Conservation (phyloP, 768 basidiomycete genomes). For the Podaxis mareebaensis region DNA sequence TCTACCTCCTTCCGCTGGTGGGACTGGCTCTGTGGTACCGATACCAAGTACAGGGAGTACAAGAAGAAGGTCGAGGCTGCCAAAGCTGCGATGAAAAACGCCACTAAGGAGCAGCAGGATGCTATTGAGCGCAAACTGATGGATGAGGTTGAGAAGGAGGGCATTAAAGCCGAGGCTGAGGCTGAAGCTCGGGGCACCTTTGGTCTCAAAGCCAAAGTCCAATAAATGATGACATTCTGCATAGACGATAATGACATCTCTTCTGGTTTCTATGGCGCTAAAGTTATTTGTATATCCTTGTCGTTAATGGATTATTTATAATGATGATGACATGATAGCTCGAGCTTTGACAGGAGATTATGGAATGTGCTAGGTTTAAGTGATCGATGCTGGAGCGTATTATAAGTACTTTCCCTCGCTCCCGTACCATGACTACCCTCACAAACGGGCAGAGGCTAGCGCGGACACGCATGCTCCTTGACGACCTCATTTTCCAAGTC, state of each 20-base stretch:
- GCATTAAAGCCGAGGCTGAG: constrained; percentile 65
- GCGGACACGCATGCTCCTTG: constrained; percentile 14
- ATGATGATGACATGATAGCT: neutral
- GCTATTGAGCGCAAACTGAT: constrained; percentile 63
- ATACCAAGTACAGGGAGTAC: constrained; percentile 85
- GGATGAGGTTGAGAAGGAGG: constrained; percentile 74
- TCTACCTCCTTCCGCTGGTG: constrained; percentile 95
- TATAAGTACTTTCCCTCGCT: neutral
- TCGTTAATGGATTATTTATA: constrained; percentile 3
- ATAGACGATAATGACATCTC: neutral
- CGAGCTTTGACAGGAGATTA: too few relatives aligned
- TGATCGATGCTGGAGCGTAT: too few relatives aligned
- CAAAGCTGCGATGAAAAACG: constrained; percentile 54
- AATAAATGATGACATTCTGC: constrained; percentile 21
- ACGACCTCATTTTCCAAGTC: constrained; percentile 14
- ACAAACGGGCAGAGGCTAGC: constrained; percentile 2
- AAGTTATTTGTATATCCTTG: constrained; percentile 2
- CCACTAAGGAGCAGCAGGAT: constrained; percentile 51
- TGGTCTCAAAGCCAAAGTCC: constrained; percentile 35
- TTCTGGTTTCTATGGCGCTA: neutral
- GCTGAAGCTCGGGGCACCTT: constrained; percentile 36
- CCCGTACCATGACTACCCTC: constrained; percentile 4
- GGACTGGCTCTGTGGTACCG: constrained; percentile 88
- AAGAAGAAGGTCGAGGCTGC: constrained; percentile 63
- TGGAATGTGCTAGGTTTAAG: too few relatives aligned